Conservation (phyloP, 345 rosid species). For the Gossypium stocksii region DNA sequence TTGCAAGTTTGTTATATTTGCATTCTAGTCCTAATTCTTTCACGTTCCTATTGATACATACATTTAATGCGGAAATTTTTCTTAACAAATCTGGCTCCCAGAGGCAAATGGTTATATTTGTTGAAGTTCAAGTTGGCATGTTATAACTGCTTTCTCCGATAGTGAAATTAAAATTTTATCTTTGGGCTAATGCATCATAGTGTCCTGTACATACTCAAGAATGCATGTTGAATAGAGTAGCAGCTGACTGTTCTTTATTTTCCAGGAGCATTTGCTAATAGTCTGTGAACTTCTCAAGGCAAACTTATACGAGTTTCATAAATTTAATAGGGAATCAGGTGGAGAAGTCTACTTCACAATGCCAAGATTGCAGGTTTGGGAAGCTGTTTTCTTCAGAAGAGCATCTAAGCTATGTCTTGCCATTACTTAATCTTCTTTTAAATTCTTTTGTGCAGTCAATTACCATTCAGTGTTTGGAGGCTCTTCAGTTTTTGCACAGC, state of each 20-base stretch:
- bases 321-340: slow-evolving; percentile 94
- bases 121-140: neutral
- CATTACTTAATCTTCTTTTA: slow-evolving; percentile 25
- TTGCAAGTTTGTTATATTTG: neutral
- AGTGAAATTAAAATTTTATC: neutral
- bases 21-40: neutral
- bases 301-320: slow-evolving; percentile 94
- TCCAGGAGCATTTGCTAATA: slow-evolving; percentile 95
- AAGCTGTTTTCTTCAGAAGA: slow-evolving; percentile 19
- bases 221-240: slow-evolving; percentile 14
- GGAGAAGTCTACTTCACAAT: slow-evolving; percentile 99
- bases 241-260: slow-evolving; percentile 16
- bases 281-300: slow-evolving; percentile 99
- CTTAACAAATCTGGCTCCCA: neutral
- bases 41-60: neutral
- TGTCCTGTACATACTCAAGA: neutral
- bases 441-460: slow-evolving; percentile 68
- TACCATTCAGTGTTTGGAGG: slow-evolving; percentile 93
- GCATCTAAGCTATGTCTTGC: slow-evolving; percentile 12
- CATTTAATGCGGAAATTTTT: neutral
- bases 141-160: neutral
- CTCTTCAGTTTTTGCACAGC: slow-evolving; percentile 86
- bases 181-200: slow-evolving; percentile 5
- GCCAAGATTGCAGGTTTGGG: slow-evolving; percentile 93
- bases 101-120: neutral